Base-by-base conservation (phyloP, 495 filamentous ascomycete genomes). In the Aspergillus conjunctus region DNA sequence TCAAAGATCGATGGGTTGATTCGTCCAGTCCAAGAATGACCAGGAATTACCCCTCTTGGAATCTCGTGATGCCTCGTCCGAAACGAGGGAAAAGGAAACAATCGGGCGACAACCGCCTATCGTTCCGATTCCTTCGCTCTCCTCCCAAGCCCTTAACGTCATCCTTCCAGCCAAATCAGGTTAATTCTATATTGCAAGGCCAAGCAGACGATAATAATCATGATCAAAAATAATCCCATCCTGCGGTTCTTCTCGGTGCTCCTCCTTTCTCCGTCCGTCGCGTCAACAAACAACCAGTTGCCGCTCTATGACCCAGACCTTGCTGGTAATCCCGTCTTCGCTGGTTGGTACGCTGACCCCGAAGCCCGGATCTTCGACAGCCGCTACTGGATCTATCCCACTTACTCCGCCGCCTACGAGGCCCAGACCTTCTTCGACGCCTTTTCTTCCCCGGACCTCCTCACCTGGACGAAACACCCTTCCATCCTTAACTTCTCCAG, bases 271-370 rank as follows among this genome's bases (percentile, higher is more conserved):
- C 26, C 21, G 11, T 21, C 58, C 10, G 39, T 10, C 43, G n/a
- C 39, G 3, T 12, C 41, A 21, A 49, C 49, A 32, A 37, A 41
- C 11, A 22, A 43, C 20, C 56, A 39, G 21, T 11, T 21, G 14
- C 43, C 43, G 18, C 62, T 55, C n/a, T 21, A 15, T 34, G 39
- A 43, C 49, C 46, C 48, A 14, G 41, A 41, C 37, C 45, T 51
- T 49, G 44, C 67, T 39, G 68, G 68, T 48, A 80, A 80, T 56
- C 78, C 78, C 15, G 66, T 80, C 31, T 66, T 80, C 21, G 60
- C 68, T 3, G 73, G 75, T 58, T 81, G 77, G 78, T 81, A 81
- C 59, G 79, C 76, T 14, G 79, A 81, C 56, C 79, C 79, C 0
- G 78, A 79, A 60, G 75, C 74, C 31, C 73, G 71, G 58, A 71